Evolutionary conservation across 176 grass and related monocot genomes (phyloP), one percentile per base, ranked within the genome.

Genomic region (Thalia dealbata): DNA sequence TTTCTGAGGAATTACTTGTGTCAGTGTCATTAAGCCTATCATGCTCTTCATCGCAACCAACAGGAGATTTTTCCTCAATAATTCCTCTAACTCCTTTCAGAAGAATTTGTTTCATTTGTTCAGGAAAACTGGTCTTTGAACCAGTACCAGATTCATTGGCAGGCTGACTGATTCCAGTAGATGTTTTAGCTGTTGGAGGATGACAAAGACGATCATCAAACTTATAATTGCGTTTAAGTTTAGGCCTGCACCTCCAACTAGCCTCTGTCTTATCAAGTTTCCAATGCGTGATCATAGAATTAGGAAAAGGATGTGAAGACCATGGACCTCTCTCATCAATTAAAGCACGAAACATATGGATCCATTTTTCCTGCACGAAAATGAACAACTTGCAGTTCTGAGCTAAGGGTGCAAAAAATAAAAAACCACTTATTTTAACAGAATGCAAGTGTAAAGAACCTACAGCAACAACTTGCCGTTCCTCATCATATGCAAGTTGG

Each of bases 181-280:
- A 81, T 61, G 79, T 84, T 78, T 90, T 97, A 58, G 66, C 61
- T 9, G 80, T 75, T 70, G 87, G 75, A 69, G 89, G 83, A 27
- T 84, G 85, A 81, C 93, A 92, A 77, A 97, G 87, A 26, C 76
- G 76, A 30, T 92, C 83, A 69, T 97, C 89, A 72, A 92, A 97
- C 76, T 90, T 92, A 82, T 97, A 97, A 54, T 97, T 97, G 52
- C 89, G 80, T 73, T 97, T 97, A 60, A 97, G 89, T 73, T 97
- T 97, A 58, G 79, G 62, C 72, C 93, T 84, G 24, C 93, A 84
- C 12, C 93, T 83, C 93, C 93, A 97, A 72, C 77, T 92, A 80
- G 92, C 93, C 77, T 97, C 89, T 43, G 89, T 97, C 79, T 91
- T 97, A 62, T 97, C 93, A 45, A 90, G 93, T 79, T 92, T 92